phyloP scores from a whole-genome alignment of 768 basidiomycete genomes.

The Tylopilus felleus region DNA sequence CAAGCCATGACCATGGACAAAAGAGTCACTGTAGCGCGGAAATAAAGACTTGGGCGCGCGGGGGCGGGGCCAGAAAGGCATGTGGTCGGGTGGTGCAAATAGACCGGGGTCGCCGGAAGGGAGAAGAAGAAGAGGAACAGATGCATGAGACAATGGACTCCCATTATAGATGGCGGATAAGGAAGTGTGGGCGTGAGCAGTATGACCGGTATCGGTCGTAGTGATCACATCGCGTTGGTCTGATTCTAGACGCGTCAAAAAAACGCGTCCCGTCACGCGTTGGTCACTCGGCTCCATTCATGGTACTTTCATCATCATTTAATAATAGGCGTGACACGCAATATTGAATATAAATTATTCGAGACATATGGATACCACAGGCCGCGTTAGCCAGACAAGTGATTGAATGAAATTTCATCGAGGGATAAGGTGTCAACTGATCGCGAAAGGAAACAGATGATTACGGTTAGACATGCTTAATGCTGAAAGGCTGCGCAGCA shows the following conservation, averaged over 20 bases:
- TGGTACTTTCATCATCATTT: no score
- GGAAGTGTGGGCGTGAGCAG: constrained; percentile 12
- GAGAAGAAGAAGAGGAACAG: constrained; percentile 12
- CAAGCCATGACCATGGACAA: constrained; percentile 8
- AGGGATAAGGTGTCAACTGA: constrained; percentile 7
- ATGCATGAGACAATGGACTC: constrained; percentile 26
- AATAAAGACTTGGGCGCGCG: constrained; percentile 20
- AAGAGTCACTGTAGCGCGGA: constrained; percentile 19
- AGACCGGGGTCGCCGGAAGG: constrained; percentile 22
- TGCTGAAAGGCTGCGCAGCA: neutral
- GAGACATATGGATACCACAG: constrained; percentile 18
- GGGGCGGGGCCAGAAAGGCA: constrained; percentile 20
- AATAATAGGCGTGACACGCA: no score
- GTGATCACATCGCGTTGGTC: constrained; percentile 11
- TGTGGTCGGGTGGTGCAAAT: constrained; percentile 26
- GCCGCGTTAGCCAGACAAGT: neutral
- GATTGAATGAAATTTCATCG: constrained; percentile 15
- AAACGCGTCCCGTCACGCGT: constrained; percentile 27
- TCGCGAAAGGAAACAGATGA: neutral
- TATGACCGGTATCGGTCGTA: constrained; percentile 12
- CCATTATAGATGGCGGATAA: constrained; percentile 19
- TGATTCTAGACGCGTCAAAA: constrained; percentile 23
- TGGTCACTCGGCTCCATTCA: constrained; percentile 12
- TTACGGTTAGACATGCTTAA: neutral
- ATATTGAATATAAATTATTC: no score